Base-by-base conservation (phyloP, 768 basidiomycete species). In the Coprinopsis sp. region DNA sequence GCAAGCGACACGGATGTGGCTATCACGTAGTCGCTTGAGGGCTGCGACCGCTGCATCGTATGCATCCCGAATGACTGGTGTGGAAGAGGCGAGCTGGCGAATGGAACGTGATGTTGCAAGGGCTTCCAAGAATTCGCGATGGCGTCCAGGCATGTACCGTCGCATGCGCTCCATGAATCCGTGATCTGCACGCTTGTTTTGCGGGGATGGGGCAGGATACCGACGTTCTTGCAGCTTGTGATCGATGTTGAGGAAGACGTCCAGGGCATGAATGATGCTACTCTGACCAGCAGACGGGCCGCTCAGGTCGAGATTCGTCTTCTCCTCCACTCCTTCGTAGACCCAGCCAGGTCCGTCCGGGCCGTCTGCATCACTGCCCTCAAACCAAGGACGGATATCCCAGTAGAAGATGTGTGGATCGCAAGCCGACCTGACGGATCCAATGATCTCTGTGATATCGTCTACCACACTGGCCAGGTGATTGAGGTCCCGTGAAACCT, bases 241-340 rank as follows among this genome's bases (percentile, higher is more conserved):
- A 66, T 98, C 84, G 63, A 96, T 84, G 51, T 91, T 88, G 38
- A 91, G 77, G 72, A 91, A 90, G 64, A 93, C 67, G 60, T 90
- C 88, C 19, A 90, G 68, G 7, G 88, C 84, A 54, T 84, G 90
- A 73, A 99, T 91, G 46, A 94, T 77, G 41, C 84, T 85, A 64
- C 89, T 92, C 69, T 99, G 95, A 2, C 95, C 95, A 1, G 92
- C 95, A 8, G 89, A 92, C 19, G 95, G 94, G 0, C 95, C 95
- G 48, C 82, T 86, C 44, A 83, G 76, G 51, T 86, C 81, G 31
- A 89, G 77, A 41, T 68, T 62, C 23, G 77, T 71, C 22, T 69
- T 72, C 25, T 77, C 67, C 4, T 73, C 71, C 6, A 89, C 79
- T 0, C 89, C 91, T 57, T 92, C 84, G 62, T 87, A 97, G 31